Evolutionary conservation across 257 asterid species (phyloP), one percentile per base, ranked within the genome.

Genomic region (Ocimum tenuiflorum): DNA sequence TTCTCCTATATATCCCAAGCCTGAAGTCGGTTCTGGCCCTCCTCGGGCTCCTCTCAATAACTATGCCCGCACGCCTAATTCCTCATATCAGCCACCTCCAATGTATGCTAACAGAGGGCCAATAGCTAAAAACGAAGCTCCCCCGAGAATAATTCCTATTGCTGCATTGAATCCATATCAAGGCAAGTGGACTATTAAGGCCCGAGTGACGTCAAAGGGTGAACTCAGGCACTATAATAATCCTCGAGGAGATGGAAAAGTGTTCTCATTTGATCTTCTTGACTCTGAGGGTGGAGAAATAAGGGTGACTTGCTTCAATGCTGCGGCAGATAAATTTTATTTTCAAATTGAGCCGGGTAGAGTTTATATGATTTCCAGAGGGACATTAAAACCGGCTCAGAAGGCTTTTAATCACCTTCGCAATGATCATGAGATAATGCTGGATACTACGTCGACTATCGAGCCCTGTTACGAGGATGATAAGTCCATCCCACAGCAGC

Each of bases 281-380:
- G 99, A 92, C 75, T 77, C 95, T 49, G 85, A 83, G 48, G 92
- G 97, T 53, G 96, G 97, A 62, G 97, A 92, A 80, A 92, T 92
- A 78, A 83, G 89, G 77, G 96, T 79, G 4, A 92, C 97, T 12
- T 92, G 97, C 83, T 92, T 92, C 83, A 92, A 89, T 80, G 81
- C 91, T 29, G 95, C 81, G 75, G 99, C 89, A 3, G 96, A 85
- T 74, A 89, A 85, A 54, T 87, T 82, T 71, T 87, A 82, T 74
- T 12, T 67, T 17, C 87, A 73, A 80, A 87, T 92, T 63, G 88
- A 87, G 85, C 77, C 80, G 33, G 88, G 95, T 68, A 77, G 74
- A 74, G 87, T 92, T 55, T 87, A 89, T 74, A 59, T 84, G 77
- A 80, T 92, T 46, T 87, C 97, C 63, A 85, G 73, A 71, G 98